Evolutionary conservation across 2,329 filamentous ascomycete species (phyloP).

Genomic region (Talaromyces sp.): DNA sequence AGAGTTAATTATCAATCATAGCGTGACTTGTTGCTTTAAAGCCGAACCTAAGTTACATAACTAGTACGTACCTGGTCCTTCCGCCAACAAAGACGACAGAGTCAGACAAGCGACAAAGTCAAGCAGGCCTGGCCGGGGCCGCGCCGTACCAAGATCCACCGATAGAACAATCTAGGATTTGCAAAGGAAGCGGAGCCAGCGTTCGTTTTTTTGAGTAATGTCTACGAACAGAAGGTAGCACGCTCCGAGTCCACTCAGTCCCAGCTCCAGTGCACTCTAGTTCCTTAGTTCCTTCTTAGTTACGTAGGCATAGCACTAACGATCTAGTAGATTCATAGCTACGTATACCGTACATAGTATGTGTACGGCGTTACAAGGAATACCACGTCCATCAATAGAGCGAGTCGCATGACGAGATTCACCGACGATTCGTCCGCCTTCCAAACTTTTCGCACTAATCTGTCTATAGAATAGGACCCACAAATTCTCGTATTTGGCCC

Average conservation of each 20-base stretch:
- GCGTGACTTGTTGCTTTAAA: constrained; percentile 1
- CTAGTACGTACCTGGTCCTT: neutral
- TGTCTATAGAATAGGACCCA: neutral
- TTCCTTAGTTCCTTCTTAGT: neutral
- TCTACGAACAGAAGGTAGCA: constrained; percentile 16
- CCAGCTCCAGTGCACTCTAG: neutral
- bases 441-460: neutral
- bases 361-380: neutral
- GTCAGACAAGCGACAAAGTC: neutral
- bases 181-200: neutral
- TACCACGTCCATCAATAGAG: neutral
- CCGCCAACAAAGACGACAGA: neutral
- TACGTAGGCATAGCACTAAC: neutral
- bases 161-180: neutral
- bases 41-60: constrained; percentile 8
- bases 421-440: constrained; percentile 4
- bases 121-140: constrained; percentile 1
- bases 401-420: neutral
- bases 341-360: too few species aligned
- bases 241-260: neutral
- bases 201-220: constrained; percentile 9
- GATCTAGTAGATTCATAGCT: neutral
- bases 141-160: neutral
- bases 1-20: neutral
- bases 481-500: neutral